Evolutionary conservation across 2,329 filamentous ascomycete genomes (phyloP).

Genomic region (Trichophyton benhamiae): DNA sequence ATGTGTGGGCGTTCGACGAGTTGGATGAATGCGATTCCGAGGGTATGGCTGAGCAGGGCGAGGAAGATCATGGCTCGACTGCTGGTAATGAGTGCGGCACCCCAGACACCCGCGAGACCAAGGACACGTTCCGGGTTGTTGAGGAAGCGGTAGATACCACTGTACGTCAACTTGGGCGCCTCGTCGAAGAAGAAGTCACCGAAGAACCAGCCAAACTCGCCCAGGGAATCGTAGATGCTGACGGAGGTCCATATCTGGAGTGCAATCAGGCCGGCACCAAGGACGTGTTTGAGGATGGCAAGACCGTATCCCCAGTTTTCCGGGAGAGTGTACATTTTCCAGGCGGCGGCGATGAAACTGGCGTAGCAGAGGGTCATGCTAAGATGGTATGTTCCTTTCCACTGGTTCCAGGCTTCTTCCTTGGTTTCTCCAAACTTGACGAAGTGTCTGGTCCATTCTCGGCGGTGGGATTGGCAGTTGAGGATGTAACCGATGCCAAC

Average conservation of each 20-base stretch:
- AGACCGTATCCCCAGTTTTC: slow-evolving; percentile 78
- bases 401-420: slow-evolving; percentile 90
- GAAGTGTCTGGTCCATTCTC: slow-evolving; percentile 94
- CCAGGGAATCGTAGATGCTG: slow-evolving; percentile 89
- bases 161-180: slow-evolving; percentile 79
- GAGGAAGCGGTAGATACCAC: slow-evolving; percentile 92
- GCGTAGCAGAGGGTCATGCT: slow-evolving; percentile 83
- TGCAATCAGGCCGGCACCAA: slow-evolving; percentile 67
- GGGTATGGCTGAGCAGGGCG: slow-evolving; percentile 70
- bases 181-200: slow-evolving; percentile 97
- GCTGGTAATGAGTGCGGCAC: slow-evolving; percentile 83
- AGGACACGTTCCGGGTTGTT: slow-evolving; percentile 96
- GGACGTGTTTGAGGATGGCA: slow-evolving; percentile 71
- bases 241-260: slow-evolving; percentile 86
- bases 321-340: slow-evolving; percentile 92
- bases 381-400: slow-evolving; percentile 91
- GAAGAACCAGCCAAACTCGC: slow-evolving; percentile 98
- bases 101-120: slow-evolving; percentile 90
- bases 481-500: slow-evolving; percentile 77
- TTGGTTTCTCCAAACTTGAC: slow-evolving; percentile 88
- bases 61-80: slow-evolving; percentile 76
- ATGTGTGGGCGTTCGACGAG: slow-evolving; percentile 94
- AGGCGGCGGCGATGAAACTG: slow-evolving; percentile 79
- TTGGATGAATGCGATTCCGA: slow-evolving; percentile 79
- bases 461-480: slow-evolving; percentile 72